Evolutionary conservation across 2,329 filamentous ascomycete genomes (phyloP).

Genomic region (Colletotrichum lindemuthianum): DNA sequence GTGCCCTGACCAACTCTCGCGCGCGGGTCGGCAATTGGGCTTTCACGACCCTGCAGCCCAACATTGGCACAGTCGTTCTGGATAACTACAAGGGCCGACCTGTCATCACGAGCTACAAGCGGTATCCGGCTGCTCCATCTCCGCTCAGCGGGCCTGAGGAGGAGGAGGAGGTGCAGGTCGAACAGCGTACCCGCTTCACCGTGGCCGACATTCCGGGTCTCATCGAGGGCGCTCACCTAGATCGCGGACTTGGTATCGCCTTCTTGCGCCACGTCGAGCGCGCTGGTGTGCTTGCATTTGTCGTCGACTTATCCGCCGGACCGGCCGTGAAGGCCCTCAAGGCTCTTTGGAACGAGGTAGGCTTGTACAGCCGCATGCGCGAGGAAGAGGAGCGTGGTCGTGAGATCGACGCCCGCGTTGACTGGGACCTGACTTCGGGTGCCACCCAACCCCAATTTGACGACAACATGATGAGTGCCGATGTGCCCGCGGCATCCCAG

Average conservation of each 20-base stretch:
- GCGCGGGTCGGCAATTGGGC: slow-evolving; percentile 94
- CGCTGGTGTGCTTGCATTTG: slow-evolving; percentile 91
- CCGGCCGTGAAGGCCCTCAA: slow-evolving; percentile 83
- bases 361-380: slow-evolving; percentile 82
- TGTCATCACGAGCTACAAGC: slow-evolving; percentile 50
- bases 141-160: slow-evolving; percentile 50
- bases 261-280: slow-evolving; percentile 96
- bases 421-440: slow-evolving; percentile 67
- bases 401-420: slow-evolving; percentile 65
- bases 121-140: slow-evolving; percentile 38
- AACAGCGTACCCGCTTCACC: slow-evolving; percentile 81
- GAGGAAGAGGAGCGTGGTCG: slow-evolving; percentile 77
- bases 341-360: slow-evolving; percentile 89
- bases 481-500: slow-evolving; percentile 40
- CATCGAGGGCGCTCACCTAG: slow-evolving; percentile 90
- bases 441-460: slow-evolving; percentile 35
- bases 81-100: slow-evolving; percentile 87
- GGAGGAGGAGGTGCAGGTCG: slow-evolving; percentile 58
- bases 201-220: slow-evolving; percentile 96
- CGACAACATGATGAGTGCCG: slow-evolving; percentile 42
- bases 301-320: slow-evolving; percentile 83
- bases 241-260: slow-evolving; percentile 88
- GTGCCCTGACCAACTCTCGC: slow-evolving; percentile 87
- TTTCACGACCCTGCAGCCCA: slow-evolving; percentile 94
- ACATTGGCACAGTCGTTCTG: slow-evolving; percentile 94